Conservation (phyloP, 306 rosid genomes). For the Vigna trinervia region DNA sequence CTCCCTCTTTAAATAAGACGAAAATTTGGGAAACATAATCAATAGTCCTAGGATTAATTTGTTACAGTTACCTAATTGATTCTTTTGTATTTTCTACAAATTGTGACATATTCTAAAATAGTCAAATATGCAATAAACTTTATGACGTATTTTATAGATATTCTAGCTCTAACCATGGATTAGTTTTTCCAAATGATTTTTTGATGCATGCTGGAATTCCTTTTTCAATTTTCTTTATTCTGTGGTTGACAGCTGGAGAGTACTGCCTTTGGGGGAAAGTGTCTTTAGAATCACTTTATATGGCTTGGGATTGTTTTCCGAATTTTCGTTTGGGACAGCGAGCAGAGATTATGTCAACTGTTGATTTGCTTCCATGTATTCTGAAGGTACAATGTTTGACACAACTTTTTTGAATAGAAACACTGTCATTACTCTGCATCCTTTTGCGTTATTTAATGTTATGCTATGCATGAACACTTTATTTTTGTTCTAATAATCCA, state of each 20-base stretch:
- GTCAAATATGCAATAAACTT: background rate
- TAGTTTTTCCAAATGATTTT: background rate
- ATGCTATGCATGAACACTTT: constrained; percentile 14
- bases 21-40: background rate
- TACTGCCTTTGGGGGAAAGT: constrained; percentile 73
- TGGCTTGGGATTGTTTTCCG: constrained; percentile 81
- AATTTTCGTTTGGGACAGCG: constrained; percentile 86
- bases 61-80: constrained; percentile 1
- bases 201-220: background rate
- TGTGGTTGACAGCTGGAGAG: constrained; percentile 60
- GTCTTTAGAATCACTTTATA: constrained; percentile 80
- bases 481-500: background rate
- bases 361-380: constrained; percentile 73
- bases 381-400: constrained; percentile 59
- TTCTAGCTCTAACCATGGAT: background rate
- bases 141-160: background rate
- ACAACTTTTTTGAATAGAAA: background rate
- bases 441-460: constrained; percentile 24
- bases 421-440: constrained; percentile 8
- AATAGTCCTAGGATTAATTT: background rate
- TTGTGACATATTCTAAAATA: background rate
- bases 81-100: background rate
- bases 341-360: constrained; percentile 80
- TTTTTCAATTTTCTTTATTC: constrained; percentile 33
- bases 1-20: background rate